These are phyloP conservation scores for Pythium phragmitis DNA, from an alignment of 352 stramenopile species.

Conservation along the genomic window DNA sequence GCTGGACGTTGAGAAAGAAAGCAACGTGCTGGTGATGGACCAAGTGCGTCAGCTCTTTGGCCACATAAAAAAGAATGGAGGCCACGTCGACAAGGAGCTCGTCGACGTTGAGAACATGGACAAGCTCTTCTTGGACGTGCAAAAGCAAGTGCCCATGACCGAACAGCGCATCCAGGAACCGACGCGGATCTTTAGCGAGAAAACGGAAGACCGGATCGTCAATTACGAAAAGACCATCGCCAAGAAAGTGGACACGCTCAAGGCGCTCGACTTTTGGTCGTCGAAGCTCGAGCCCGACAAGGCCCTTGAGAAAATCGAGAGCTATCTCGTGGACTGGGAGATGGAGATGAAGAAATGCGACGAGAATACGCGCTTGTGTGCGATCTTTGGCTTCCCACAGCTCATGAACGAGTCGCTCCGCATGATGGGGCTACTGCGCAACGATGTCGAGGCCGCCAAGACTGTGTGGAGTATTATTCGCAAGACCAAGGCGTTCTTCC, in stretches of 20 bases:
- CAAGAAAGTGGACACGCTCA: slow-evolving; percentile 77
- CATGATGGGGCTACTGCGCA: slow-evolving; percentile 89
- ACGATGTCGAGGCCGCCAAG: slow-evolving; percentile 74
- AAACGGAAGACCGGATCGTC: slow-evolving; percentile 93
- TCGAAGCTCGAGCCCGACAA: slow-evolving; percentile 80
- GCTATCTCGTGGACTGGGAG: slow-evolving; percentile 78
- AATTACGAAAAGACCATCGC: slow-evolving; percentile 91
- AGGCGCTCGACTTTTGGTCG: slow-evolving; percentile 83
- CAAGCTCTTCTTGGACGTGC: slow-evolving; percentile 75
- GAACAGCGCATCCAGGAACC: slow-evolving; percentile 76
- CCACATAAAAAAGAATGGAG: slow-evolving; percentile 78
- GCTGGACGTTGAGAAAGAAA: slow-evolving; percentile 63
- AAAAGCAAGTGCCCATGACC: slow-evolving; percentile 76
- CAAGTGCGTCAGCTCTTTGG: slow-evolving; percentile 76
- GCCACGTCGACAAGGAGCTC: slow-evolving; percentile 83
- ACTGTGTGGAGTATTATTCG: slow-evolving; percentile 83
- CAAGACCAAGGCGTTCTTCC: slow-evolving; percentile 70
- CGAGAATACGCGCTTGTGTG: slow-evolving; percentile 90
- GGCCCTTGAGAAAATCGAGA: slow-evolving; percentile 82
- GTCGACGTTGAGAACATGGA: slow-evolving; percentile 83
- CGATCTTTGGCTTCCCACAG: slow-evolving; percentile 94
- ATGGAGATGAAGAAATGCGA: slow-evolving; percentile 91
- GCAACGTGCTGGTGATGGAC: slow-evolving; percentile 72
- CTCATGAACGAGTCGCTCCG: slow-evolving; percentile 89
- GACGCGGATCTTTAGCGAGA: slow-evolving; percentile 85